Percentiles rank a stretch among this genome's conserved stretches.
Conservation (phyloP, 2,329 filamentous ascomycete species). For the Uncinocarpus reesii region DNA sequence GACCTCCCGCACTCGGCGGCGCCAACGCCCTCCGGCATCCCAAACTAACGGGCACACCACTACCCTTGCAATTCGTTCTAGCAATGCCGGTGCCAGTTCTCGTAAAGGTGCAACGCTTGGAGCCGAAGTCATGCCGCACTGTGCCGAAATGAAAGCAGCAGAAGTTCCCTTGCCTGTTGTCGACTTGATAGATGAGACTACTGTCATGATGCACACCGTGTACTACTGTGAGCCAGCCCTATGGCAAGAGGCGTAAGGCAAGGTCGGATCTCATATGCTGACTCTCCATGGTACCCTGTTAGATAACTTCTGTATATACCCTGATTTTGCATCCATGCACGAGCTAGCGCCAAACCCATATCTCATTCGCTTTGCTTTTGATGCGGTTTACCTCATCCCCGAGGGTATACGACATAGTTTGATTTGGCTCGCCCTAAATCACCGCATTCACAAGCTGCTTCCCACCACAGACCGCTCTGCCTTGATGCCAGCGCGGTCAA, state of each 20-base stretch:
- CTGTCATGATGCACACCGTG: conserved; percentile 11
- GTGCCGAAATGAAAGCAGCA: neutral
- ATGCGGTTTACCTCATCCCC: conserved; percentile 4
- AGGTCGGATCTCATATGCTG: neutral
- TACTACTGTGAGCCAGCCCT: conserved; percentile 14
- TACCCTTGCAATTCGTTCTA: neutral
- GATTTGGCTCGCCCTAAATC: conserved; percentile 10
- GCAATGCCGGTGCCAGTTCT: neutral
- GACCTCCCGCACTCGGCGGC: conserved; percentile 12
- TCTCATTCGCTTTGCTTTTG: conserved; percentile 6
- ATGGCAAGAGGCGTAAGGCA: too few species aligned
- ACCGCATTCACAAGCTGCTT: conserved; percentile 11
- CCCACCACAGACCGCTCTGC: conserved; percentile 9
- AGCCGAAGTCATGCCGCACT: neutral
- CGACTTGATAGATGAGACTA: conserved; percentile 4
- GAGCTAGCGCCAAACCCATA: conserved; percentile 15
- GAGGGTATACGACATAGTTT: conserved; percentile 12
- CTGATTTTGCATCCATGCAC: conserved; percentile 4
- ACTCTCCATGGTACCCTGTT: neutral
- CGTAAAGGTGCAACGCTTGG: too few species aligned
- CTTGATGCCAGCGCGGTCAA: neutral
- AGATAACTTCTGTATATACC: conserved; percentile 5
- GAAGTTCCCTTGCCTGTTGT: neutral
- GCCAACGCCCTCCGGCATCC: neutral
- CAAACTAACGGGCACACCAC: neutral